Conservation (phyloP, 768 basidiomycete genomes). For the Multifurca ochricompacta region DNA sequence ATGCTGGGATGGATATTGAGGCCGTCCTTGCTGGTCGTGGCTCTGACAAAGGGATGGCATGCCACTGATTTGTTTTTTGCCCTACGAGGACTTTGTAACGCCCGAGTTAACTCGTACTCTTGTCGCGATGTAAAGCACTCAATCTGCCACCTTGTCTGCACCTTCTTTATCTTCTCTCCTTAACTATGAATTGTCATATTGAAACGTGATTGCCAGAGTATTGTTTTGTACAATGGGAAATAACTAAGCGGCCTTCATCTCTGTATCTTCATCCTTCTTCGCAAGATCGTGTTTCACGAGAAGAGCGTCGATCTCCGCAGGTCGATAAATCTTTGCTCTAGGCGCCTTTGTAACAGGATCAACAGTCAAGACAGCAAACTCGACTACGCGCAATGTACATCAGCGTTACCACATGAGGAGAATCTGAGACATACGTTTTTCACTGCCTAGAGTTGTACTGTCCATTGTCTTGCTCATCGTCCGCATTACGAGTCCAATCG, state of each 20-base stretch:
- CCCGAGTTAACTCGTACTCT: neutral
- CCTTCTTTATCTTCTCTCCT: neutral
- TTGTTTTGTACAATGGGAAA: slow-evolving; percentile 11
- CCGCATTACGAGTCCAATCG: slow-evolving; percentile 82
- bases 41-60: slow-evolving; percentile 62
- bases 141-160: too few relatives aligned
- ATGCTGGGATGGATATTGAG: slow-evolving; percentile 54
- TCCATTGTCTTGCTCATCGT: slow-evolving; percentile 99
- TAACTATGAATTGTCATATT: neutral
- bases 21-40: slow-evolving; percentile 39
- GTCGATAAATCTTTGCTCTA: slow-evolving; percentile 85
- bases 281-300: slow-evolving; percentile 71
- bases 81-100: neutral
- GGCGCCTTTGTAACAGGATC: slow-evolving; percentile 72
- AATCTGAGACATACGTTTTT: slow-evolving; percentile 64
- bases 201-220: neutral
- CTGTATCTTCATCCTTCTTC: slow-evolving; percentile 80
- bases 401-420: slow-evolving; percentile 6
- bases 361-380: slow-evolving; percentile 89
- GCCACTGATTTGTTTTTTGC: slow-evolving; percentile 58
- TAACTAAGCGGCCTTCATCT: slow-evolving; percentile 54
- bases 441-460: slow-evolving; percentile 90
- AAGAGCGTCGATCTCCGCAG: slow-evolving; percentile 80
- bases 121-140: neutral
- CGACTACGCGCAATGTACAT: slow-evolving; percentile 47